Evolutionary conservation across 2,329 filamentous ascomycete species (phyloP).

Genomic region (Zopfia rhizophila): DNA sequence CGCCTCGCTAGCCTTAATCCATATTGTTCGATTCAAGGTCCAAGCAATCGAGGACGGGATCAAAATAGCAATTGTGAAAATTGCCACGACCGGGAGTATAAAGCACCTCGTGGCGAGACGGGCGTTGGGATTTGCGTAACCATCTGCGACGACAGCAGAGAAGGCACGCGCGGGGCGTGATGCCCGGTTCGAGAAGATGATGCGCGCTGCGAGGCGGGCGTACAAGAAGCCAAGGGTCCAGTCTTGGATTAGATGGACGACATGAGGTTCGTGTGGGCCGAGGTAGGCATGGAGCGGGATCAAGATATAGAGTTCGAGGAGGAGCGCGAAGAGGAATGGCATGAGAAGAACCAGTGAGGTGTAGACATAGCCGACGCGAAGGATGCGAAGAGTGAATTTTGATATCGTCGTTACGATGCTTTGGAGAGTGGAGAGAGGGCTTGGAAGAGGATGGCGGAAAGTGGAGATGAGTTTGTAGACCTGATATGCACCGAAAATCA

Average conservation of each 20-base stretch:
- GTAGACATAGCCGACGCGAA: conserved; percentile 78
- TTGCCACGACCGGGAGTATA: conserved; percentile 75
- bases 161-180: conserved; percentile 80
- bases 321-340: conserved; percentile 79
- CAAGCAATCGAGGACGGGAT: conserved; percentile 71
- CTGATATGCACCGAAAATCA: conserved; percentile 65
- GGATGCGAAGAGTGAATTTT: conserved; percentile 46
- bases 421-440: conserved; percentile 42
- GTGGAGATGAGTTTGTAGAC: conserved; percentile 60
- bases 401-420: conserved; percentile 37
- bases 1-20: conserved; percentile 56
- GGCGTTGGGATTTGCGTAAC: conserved; percentile 83
- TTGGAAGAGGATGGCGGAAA: conserved; percentile 37
- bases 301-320: conserved; percentile 89
- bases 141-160: conserved; percentile 72
- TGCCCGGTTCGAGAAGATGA: conserved; percentile 74
- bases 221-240: conserved; percentile 96
- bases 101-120: conserved; percentile 84
- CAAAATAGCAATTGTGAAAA: conserved; percentile 71
- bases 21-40: conserved; percentile 57
- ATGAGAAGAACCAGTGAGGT: conserved; percentile 79
- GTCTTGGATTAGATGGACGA: conserved; percentile 87
- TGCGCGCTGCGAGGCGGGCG: conserved; percentile 78
- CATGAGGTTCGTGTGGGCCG: conserved; percentile 65
- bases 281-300: conserved; percentile 84